Evolutionary conservation across 257 asterid genomes (phyloP), one percentile per base, ranked within the genome.

Genomic region (Capsicum baccatum): DNA sequence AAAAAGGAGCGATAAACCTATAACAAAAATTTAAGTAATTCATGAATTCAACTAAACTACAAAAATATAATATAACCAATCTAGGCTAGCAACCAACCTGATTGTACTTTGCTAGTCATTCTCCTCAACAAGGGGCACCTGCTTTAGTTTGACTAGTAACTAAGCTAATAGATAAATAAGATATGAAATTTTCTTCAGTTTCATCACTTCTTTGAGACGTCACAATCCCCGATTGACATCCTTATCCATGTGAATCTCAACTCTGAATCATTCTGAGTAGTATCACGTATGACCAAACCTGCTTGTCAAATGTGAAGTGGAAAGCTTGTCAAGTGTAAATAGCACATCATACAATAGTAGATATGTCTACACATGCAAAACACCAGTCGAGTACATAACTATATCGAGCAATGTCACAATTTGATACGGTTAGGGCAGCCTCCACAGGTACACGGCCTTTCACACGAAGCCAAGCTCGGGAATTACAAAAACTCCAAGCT

Each of bases 81-180:
- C 78, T 21, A 71, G 19, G 39, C 16, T 33, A 85, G 86, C 82
- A 26, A 83, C 42, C 26, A 71, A 96, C 99, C 98, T 95, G 99
- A 89, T 97, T 97, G 92, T 97, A 94, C 93, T 97, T 95, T 0
- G 97, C 94, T 85, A 97, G 90, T 86, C 99, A 92, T 91, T 97
- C 99, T 79, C 99, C 99, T 84, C 98, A 94, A 89, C 98, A 93
- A 85, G 99, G 98, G 21, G 97, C 98, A 71, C 99, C 99, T 39
- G 98, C 97, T 92, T 97, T 95, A 80, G 95, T 91, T 91, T 94
- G 99, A 85, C 95, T 94, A 81, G 94, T 74, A 83, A 92, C 91
- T 57, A 97, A 93, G 85, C 98, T 98, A 86, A 97, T 98, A 44
- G 98, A 93, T 84, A 97, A 90, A 91, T 97, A 98, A 83, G 99